phyloP scores from a whole-genome alignment of 192 early-diverging fungal species.

The Umbelopsis sp. region DNA sequence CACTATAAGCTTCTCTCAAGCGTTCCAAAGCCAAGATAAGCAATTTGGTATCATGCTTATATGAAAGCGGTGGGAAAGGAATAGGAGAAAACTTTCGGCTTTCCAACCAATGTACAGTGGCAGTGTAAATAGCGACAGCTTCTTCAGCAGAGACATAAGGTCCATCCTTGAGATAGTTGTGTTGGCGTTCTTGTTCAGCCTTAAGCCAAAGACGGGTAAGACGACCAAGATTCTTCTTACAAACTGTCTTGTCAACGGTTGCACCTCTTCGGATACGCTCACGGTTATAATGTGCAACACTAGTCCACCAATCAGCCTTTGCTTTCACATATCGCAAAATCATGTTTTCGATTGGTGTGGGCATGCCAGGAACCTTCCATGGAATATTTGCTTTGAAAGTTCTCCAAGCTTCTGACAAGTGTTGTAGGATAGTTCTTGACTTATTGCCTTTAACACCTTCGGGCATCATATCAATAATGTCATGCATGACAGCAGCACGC shows the following conservation, averaged over 20 bases:
- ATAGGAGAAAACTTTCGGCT: constrained; percentile 98
- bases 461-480: constrained; percentile 99
- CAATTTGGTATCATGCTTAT: constrained; percentile 99
- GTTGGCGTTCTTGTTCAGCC: constrained; percentile 99
- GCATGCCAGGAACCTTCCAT: constrained; percentile 98
- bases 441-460: constrained; percentile 98
- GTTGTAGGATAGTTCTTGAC: constrained; percentile 93
- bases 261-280: constrained; percentile 98
- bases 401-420: constrained; percentile 94
- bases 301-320: constrained; percentile 99
- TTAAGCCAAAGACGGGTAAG: constrained; percentile 98
- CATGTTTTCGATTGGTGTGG: constrained; percentile 98
- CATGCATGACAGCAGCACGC: constrained; percentile 97
- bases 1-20: constrained; percentile 93
- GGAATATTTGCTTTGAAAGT: constrained; percentile 98
- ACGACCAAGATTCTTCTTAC: constrained; percentile 97
- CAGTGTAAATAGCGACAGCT: constrained; percentile 96
- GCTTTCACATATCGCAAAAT: constrained; percentile 98
- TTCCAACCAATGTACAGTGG: constrained; percentile 98
- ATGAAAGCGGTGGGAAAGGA: constrained; percentile 98
- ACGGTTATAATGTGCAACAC: constrained; percentile 97
- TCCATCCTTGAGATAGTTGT: constrained; percentile 98
- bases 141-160: constrained; percentile 98
- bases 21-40: constrained; percentile 94
- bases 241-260: constrained; percentile 99